phyloP scores from a whole-genome alignment of 805 yeast genomes.

The Schwanniomyces occidentalis region DNA sequence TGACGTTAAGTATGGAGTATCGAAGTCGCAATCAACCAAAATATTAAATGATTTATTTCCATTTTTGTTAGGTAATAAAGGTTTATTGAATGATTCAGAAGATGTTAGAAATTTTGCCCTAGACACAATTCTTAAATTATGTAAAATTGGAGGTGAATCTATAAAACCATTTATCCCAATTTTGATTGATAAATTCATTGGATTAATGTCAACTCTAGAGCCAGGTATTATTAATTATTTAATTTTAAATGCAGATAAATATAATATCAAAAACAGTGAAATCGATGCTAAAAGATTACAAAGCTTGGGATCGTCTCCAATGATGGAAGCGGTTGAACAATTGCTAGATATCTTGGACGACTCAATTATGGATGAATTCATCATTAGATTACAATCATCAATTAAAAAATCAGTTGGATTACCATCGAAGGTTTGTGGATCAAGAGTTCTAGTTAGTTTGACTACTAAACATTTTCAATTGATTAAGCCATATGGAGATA shows the following conservation, averaged over 20 bases:
- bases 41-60: conserved; percentile 67
- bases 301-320: conserved; percentile 77
- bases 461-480: conserved; percentile 54
- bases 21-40: conserved; percentile 39
- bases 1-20: conserved; percentile 43
- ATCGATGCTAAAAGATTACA: conserved; percentile 78
- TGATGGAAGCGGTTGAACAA: conserved; percentile 82
- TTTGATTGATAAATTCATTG: conserved; percentile 66
- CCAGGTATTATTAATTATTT: conserved; percentile 88
- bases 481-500: conserved; percentile 55
- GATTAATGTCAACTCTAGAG: conserved; percentile 81
- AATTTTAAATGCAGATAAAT: conserved; percentile 85
- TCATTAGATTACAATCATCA: conserved; percentile 52
- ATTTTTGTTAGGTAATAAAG: conserved; percentile 74
- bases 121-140: conserved; percentile 68
- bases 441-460: conserved; percentile 67
- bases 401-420: conserved; percentile 77
- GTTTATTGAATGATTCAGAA: conserved; percentile 80
- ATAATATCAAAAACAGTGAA: conserved; percentile 66
- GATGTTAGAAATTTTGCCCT: conserved; percentile 79
- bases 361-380: conserved; percentile 46
- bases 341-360: conserved; percentile 59
- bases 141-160: conserved; percentile 61
- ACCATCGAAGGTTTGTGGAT: conserved; percentile 87
- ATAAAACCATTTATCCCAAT: conserved; percentile 67